Percentiles rank a stretch among this genome's conserved stretches.
Conservation (phyloP, 768 basidiomycete genomes). For the Mycena latifolia region DNA sequence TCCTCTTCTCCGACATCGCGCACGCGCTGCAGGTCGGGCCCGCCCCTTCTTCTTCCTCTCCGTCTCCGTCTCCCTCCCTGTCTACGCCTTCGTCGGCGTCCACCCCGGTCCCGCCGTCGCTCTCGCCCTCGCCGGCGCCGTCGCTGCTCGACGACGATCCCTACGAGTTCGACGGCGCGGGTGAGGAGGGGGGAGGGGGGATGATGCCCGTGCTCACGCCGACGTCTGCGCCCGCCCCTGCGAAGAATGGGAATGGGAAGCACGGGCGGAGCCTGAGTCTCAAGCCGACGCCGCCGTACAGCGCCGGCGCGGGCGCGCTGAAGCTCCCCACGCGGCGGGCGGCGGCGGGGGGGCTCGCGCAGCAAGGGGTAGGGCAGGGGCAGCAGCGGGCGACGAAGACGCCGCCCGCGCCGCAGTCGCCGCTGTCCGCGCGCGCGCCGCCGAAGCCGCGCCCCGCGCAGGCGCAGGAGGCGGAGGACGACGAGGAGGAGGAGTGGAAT, state of each 20-base stretch:
- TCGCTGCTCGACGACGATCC: constrained; percentile 57
- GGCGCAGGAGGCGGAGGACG: constrained; percentile 53
- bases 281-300: background rate
- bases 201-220: constrained; percentile 48
- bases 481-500: constrained; percentile 72
- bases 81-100: background rate
- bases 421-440: constrained; percentile 20
- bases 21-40: constrained; percentile 48
- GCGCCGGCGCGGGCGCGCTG: too few species aligned
- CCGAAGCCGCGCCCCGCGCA: constrained; percentile 23
- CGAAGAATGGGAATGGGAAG: background rate
- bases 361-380: too few species aligned
- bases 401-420: constrained; percentile 39
- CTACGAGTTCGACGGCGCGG: constrained; percentile 20
- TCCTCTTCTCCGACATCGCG: constrained; percentile 75
- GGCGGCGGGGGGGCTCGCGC: too few species aligned
- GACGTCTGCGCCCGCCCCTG: constrained; percentile 40
- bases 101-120: constrained; percentile 18
- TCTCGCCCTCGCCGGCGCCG: constrained; percentile 37
- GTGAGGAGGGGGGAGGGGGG: constrained; percentile 27
- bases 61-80: constrained; percentile 55
- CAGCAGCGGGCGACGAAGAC: constrained; percentile 38
- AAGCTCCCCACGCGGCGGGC: constrained; percentile 18
- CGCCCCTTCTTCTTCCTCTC: constrained; percentile 58
- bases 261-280: too few species aligned